phyloP scores from a whole-genome alignment of 2,329 filamentous ascomycete species.

The Fusarium multiceps region DNA sequence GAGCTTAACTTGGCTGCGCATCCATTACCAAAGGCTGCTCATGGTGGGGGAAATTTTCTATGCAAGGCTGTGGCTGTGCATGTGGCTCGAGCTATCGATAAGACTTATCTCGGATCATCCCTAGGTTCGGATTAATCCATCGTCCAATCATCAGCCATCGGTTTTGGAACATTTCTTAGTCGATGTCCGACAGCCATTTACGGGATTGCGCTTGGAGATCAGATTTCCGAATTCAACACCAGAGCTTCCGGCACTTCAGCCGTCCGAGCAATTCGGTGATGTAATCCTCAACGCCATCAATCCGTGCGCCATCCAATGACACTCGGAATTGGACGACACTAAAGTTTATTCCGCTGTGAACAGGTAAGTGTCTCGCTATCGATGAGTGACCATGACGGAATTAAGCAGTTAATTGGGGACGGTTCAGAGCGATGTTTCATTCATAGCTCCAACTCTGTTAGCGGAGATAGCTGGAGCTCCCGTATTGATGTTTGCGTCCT shows the following conservation, averaged over 20 bases:
- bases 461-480: no score
- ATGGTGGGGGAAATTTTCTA: slow-evolving; percentile 46
- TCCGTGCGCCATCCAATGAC: slow-evolving; percentile 6
- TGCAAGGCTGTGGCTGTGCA: slow-evolving; percentile 32
- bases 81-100: slow-evolving; percentile 34
- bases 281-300: slow-evolving; percentile 23
- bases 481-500: no score
- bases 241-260: not conserved
- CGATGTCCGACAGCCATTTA: slow-evolving; percentile 23
- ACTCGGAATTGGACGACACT: not conserved
- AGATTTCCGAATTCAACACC: slow-evolving; percentile 29
- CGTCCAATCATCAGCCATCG: slow-evolving; percentile 19
- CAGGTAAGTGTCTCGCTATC: not conserved
- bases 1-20: slow-evolving; percentile 11
- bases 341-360: not conserved
- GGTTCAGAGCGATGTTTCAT: no score
- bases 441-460: no score
- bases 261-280: slow-evolving; percentile 12
- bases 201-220: slow-evolving; percentile 17
- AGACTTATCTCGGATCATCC: slow-evolving; percentile 24
- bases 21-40: slow-evolving; percentile 23
- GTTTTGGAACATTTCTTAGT: slow-evolving; percentile 38
- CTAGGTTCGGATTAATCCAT: slow-evolving; percentile 25
- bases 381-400: not conserved
- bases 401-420: not conserved